Conservation (phyloP, 345 rosid genomes). For the Eutrema yunnanense region DNA sequence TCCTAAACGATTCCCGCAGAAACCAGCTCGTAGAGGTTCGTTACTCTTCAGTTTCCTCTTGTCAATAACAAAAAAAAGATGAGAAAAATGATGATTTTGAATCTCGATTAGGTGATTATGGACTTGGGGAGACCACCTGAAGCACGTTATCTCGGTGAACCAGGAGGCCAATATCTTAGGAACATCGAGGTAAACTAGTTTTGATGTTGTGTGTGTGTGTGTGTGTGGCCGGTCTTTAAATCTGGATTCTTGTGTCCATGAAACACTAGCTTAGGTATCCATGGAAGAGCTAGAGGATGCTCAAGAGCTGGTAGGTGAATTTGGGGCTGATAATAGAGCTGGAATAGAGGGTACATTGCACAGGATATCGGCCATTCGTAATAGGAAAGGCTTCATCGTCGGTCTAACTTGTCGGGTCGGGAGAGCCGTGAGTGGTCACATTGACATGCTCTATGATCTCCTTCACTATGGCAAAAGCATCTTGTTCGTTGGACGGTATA, state of each 20-base stretch:
- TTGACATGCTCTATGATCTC: slow-evolving; percentile 58
- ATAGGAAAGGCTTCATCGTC: slow-evolving; percentile 45
- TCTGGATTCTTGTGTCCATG: slow-evolving; percentile 1
- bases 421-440: slow-evolving; percentile 56
- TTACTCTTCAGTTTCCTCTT: neutral
- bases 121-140: slow-evolving; percentile 61
- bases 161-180: slow-evolving; percentile 46
- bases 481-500: slow-evolving; percentile 64
- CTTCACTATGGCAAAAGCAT: slow-evolving; percentile 60
- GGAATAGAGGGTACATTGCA: slow-evolving; percentile 70
- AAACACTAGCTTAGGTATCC: slow-evolving; percentile 49
- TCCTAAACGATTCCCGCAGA: slow-evolving; percentile 43
- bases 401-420: slow-evolving; percentile 69
- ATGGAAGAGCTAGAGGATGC: slow-evolving; percentile 54
- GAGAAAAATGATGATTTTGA: neutral
- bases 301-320: slow-evolving; percentile 51
- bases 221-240: neutral
- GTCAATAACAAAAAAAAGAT: neutral
- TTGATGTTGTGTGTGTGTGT: neutral
- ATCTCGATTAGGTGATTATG: slow-evolving; percentile 37
- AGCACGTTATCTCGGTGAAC: slow-evolving; percentile 60
- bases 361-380: slow-evolving; percentile 57
- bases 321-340: slow-evolving; percentile 60
- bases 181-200: slow-evolving; percentile 39
- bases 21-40: slow-evolving; percentile 50